A percentile compares a stretch with the other conserved stretches of the same genome.
phyloP scores from a whole-genome alignment of 345 rosid species.

The Salix purpurea region DNA sequence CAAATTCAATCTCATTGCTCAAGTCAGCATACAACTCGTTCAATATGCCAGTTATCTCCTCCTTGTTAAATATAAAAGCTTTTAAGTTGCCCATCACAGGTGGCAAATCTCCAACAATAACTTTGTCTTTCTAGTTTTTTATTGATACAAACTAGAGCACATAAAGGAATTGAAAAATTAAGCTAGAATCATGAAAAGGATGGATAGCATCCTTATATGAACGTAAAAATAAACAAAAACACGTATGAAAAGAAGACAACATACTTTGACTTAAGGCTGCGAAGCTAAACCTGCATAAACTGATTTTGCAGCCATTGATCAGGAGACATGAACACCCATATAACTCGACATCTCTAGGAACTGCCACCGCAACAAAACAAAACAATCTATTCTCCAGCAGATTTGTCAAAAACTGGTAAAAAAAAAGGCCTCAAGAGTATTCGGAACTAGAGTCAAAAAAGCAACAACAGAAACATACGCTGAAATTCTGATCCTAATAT shows the following conservation, averaged over 20 bases:
- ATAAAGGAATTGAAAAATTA: too few relatives aligned
- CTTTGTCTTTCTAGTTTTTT: too few relatives aligned
- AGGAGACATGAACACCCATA: slow-evolving; percentile 23
- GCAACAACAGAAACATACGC: slow-evolving; percentile 22
- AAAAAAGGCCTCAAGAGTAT: slow-evolving; percentile 12
- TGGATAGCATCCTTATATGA: too few relatives aligned
- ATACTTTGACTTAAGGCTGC: slow-evolving; percentile 72
- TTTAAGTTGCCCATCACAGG: too few relatives aligned
- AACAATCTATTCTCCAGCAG: slow-evolving; percentile 4
- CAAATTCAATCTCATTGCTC: too few relatives aligned
- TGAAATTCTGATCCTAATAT: slow-evolving; percentile 22
- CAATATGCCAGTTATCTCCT: too few relatives aligned
- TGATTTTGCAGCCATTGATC: slow-evolving; percentile 46
- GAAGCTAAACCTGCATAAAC: slow-evolving; percentile 85
- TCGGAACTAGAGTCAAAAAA: slow-evolving; percentile 20
- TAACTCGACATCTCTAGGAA: slow-evolving; percentile 60
- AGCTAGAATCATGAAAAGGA: too few relatives aligned
- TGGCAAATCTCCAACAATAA: too few relatives aligned
- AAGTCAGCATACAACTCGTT: too few relatives aligned
- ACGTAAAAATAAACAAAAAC: too few relatives aligned
- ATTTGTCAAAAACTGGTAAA: slow-evolving; percentile 6
- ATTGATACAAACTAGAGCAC: too few relatives aligned
- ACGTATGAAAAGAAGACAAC: slow-evolving; percentile 1
- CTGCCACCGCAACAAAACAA: slow-evolving; percentile 1
- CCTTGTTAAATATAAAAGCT: too few relatives aligned